Conservation (phyloP, 2,329 filamentous ascomycete species). For the Aspergillus ochraceus region DNA sequence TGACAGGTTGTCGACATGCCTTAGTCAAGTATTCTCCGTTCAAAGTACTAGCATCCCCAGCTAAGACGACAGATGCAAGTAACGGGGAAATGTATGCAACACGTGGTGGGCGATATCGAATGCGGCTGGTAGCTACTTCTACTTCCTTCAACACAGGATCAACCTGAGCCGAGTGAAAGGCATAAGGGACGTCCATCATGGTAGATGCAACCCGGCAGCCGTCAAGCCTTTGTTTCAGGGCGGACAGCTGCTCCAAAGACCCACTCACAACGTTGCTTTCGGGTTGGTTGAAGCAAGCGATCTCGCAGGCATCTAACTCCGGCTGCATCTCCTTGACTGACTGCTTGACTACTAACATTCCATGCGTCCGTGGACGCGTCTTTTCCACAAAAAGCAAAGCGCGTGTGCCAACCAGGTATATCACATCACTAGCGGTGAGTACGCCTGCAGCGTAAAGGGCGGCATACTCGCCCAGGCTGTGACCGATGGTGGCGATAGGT, state of each 20-base stretch:
- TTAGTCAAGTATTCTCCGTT: conserved; percentile 41
- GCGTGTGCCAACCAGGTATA: conserved; percentile 54
- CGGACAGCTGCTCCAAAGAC: conserved; percentile 36
- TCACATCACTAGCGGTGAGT: conserved; percentile 34
- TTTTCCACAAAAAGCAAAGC: conserved; percentile 44
- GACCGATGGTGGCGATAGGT: conserved; percentile 43
- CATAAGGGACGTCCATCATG: conserved; percentile 45
- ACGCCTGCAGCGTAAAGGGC: conserved; percentile 39
- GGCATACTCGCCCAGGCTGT: conserved; percentile 45
- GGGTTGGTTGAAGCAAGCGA: conserved; percentile 47
- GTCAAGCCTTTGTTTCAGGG: conserved; percentile 34
- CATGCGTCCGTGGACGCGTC: conserved; percentile 36
- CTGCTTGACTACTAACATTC: conserved; percentile 47
- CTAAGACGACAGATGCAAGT: conserved; percentile 43
- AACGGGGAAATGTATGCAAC: conserved; percentile 50
- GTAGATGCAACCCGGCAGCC: conserved; percentile 39
- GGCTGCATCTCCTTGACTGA: conserved; percentile 34
- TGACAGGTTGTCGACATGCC: conserved; percentile 46
- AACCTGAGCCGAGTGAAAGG: conserved; percentile 50
- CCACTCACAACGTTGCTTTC: conserved; percentile 46
- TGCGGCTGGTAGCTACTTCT: conserved; percentile 35
- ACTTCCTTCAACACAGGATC: conserved; percentile 47
- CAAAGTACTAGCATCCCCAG: conserved; percentile 59
- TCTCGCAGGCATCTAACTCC: conserved; percentile 29
- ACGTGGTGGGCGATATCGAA: conserved; percentile 41